Percentiles rank a stretch among this genome's conserved stretches.
Evolutionary conservation across 768 basidiomycete genomes (phyloP).

Genomic region (Tulasnella sp.): DNA sequence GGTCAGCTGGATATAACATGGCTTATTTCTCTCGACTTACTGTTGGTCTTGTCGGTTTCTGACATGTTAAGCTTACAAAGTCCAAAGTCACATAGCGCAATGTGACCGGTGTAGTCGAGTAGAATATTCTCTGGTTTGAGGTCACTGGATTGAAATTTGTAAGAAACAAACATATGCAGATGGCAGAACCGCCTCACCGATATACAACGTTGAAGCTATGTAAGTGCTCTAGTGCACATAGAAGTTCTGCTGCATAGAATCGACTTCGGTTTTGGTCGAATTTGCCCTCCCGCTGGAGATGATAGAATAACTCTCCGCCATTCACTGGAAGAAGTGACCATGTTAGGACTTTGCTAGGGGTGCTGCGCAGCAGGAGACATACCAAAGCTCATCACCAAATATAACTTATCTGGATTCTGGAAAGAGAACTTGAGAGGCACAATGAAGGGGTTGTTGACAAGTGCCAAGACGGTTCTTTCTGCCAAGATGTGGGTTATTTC

Average conservation of each 20-base stretch:
- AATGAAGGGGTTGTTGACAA: constrained; percentile 98
- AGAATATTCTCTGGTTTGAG: constrained; percentile 98
- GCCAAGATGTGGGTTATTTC: constrained; percentile 98
- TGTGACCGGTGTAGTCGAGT: constrained; percentile 94
- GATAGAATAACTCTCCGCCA: constrained; percentile 95
- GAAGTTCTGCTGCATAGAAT: constrained; percentile 95
- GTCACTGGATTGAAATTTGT: constrained; percentile 39
- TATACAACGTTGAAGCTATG: constrained; percentile 98
- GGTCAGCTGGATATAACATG: constrained; percentile 5
- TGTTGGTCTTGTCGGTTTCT: constrained; percentile 94
- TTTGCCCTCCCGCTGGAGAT: constrained; percentile 89
- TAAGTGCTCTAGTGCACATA: constrained; percentile 88
- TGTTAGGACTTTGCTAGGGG: background rate
- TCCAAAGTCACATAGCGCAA: constrained; percentile 96
- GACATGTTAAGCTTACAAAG: constrained; percentile 95
- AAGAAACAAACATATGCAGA: background rate
- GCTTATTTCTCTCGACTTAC: constrained; percentile 32
- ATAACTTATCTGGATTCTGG: constrained; percentile 94
- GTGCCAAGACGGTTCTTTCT: constrained; percentile 88
- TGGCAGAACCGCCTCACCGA: constrained; percentile 37
- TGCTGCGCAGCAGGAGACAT: constrained; percentile 21
- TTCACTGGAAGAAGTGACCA: constrained; percentile 45
- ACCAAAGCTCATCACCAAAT: constrained; percentile 95
- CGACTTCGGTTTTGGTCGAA: constrained; percentile 89
- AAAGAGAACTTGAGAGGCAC: constrained; percentile 98